These are phyloP conservation scores for Pochonia chlamydosporia DNA, from an alignment of 2,329 filamentous ascomycete species.

Conservation along the genomic window DNA sequence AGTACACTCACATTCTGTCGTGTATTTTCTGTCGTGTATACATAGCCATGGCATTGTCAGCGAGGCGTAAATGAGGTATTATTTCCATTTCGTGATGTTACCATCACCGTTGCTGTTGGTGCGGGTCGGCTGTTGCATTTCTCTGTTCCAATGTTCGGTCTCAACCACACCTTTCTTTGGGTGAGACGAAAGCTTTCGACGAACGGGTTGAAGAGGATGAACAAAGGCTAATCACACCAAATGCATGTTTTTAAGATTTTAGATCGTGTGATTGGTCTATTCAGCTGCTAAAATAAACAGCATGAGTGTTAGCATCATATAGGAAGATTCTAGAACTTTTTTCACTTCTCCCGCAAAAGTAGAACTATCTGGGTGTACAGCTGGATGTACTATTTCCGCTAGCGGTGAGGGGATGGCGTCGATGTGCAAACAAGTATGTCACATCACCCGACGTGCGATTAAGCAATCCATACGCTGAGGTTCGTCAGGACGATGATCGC, in stretches of 20 bases:
- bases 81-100: slow-evolving; percentile 11
- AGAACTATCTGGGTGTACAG: no score
- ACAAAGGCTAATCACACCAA: background rate
- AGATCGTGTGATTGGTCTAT: background rate
- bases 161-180: background rate
- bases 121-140: background rate
- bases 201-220: no score
- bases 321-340: background rate
- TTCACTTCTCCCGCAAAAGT: no score
- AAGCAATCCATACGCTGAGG: no score
- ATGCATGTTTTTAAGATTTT: background rate
- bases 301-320: background rate
- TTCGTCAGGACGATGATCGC: no score
- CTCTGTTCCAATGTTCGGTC: background rate
- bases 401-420: no score
- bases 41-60: slow-evolving; percentile 25
- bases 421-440: no score
- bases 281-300: background rate
- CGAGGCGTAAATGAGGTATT: slow-evolving; percentile 27
- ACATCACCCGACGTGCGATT: no score
- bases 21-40: slow-evolving; percentile 4
- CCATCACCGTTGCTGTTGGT: background rate
- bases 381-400: no score
- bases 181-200: background rate
- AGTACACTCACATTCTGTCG: background rate